phyloP scores from a whole-genome alignment of 495 filamentous ascomycete species.

The Hypoxylon trugodes region DNA sequence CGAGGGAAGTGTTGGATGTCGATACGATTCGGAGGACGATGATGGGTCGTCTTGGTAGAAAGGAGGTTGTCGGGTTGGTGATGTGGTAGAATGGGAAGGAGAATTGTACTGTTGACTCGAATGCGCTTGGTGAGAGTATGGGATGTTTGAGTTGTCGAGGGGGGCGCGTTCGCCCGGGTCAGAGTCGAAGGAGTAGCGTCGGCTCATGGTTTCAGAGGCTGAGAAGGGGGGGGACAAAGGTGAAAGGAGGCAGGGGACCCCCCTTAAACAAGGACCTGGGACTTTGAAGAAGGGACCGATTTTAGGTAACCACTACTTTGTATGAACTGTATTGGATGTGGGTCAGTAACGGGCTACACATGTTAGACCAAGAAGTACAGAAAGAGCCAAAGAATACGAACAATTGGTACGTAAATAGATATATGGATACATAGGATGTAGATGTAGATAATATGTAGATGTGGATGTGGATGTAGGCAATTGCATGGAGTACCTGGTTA shows the following conservation, averaged over 20 bases:
- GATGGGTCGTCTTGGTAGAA: constrained; percentile 39
- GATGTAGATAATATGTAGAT: too few relatives aligned
- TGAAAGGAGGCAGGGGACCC: too few relatives aligned
- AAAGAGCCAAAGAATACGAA: too few relatives aligned
- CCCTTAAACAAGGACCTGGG: constrained; percentile 7
- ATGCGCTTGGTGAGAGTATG: constrained; percentile 29
- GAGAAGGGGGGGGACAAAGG: constrained; percentile 2
- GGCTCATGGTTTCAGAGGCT: constrained; percentile 35
- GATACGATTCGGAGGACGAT: constrained; percentile 31
- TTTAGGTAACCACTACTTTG: too few relatives aligned
- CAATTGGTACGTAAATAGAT: too few relatives aligned
- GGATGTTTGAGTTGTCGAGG: constrained; percentile 39
- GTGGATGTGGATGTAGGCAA: too few relatives aligned
- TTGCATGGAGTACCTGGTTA: too few relatives aligned
- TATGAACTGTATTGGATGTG: constrained; percentile 5
- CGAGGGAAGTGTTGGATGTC: constrained; percentile 25
- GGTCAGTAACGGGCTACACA: constrained; percentile 5
- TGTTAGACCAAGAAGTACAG: too few relatives aligned
- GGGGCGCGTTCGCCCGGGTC: constrained; percentile 51
- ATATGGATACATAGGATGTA: too few relatives aligned
- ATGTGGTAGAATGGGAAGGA: constrained; percentile 11
- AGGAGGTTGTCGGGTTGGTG: constrained; percentile 35
- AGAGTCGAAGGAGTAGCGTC: constrained; percentile 45
- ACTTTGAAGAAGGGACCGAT: constrained; percentile 8
- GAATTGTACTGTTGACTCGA: constrained; percentile 14